Conservation (phyloP, 345 rosid genomes). For the Pugionium cornutum region DNA sequence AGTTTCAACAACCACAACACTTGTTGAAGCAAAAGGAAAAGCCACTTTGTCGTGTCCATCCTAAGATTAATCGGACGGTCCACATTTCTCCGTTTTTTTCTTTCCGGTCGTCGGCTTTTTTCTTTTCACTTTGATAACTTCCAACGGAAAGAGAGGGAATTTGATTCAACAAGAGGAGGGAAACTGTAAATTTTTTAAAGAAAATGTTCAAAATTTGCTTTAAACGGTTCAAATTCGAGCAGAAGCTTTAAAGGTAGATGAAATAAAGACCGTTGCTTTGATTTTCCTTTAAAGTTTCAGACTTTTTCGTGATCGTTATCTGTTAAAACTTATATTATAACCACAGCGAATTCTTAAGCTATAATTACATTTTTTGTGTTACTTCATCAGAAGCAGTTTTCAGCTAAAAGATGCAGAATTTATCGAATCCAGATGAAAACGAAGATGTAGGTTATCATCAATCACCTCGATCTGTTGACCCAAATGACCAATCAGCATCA, state of each 20-base stretch:
- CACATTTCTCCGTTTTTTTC: constrained; percentile 4
- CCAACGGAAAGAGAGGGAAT: background rate
- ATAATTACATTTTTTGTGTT: constrained; percentile 5
- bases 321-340: constrained; percentile 16
- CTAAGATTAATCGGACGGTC: constrained; percentile 24
- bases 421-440: constrained; percentile 48
- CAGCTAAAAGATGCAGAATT: constrained; percentile 48
- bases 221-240: constrained; percentile 47
- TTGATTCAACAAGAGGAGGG: constrained; percentile 28
- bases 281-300: constrained; percentile 42
- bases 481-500: constrained; percentile 49
- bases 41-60: constrained; percentile 27
- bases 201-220: constrained; percentile 27
- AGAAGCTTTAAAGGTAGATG: constrained; percentile 46
- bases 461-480: constrained; percentile 59
- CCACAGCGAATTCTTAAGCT: constrained; percentile 25
- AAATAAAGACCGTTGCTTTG: constrained; percentile 56
- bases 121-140: constrained; percentile 12
- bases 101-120: constrained; percentile 17
- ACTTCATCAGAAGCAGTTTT: constrained; percentile 9
- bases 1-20: constrained; percentile 9
- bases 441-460: constrained; percentile 55
- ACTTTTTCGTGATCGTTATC: constrained; percentile 32
- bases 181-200: background rate
- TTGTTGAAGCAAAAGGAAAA: constrained; percentile 31